Conservation (phyloP, 1,139 yeast species). For the Diutina scorzettiae region DNA sequence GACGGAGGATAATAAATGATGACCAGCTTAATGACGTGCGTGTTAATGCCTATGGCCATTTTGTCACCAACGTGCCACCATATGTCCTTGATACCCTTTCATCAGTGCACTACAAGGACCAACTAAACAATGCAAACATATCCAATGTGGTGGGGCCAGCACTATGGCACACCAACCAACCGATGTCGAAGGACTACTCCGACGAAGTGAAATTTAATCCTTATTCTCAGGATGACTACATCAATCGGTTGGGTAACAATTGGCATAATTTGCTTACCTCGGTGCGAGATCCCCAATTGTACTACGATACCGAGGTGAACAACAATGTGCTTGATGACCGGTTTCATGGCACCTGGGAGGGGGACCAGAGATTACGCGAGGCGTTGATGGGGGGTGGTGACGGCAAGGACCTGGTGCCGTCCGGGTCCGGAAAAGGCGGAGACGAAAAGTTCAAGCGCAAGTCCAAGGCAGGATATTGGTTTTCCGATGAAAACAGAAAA, state of each 20-base stretch:
- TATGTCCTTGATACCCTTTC: constrained; percentile 46
- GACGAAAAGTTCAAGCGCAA: neutral
- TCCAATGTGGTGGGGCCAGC: constrained; percentile 10
- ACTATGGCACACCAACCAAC: constrained; percentile 6
- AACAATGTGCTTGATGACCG: constrained; percentile 13
- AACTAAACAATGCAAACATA: constrained; percentile 21
- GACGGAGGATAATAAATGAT: too few species aligned
- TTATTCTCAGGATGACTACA: constrained; percentile 29
- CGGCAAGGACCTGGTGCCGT: constrained; percentile 19
- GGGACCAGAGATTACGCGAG: constrained; percentile 47
- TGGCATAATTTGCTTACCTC: constrained; percentile 28
- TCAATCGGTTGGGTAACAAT: constrained; percentile 24
- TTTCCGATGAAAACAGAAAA: constrained; percentile 50
- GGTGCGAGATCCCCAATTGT: constrained; percentile 26
- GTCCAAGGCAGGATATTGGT: constrained; percentile 54
- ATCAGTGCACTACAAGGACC: constrained; percentile 30
- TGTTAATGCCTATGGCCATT: constrained; percentile 24
- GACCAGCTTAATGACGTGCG: constrained; percentile 18
- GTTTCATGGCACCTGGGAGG: constrained; percentile 49
- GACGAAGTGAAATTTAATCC: constrained; percentile 24
- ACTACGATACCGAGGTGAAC: constrained; percentile 20
- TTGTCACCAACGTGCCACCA: constrained; percentile 37
- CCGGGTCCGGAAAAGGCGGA: constrained; percentile 12
- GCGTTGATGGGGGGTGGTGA: constrained; percentile 35
- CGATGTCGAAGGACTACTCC: constrained; percentile 8